Percentiles rank a stretch among this genome's conserved stretches.
These are phyloP conservation scores for Dichotomopilus funicola DNA, from an alignment of 2,329 filamentous ascomycete genomes.

Conservation along the genomic window DNA sequence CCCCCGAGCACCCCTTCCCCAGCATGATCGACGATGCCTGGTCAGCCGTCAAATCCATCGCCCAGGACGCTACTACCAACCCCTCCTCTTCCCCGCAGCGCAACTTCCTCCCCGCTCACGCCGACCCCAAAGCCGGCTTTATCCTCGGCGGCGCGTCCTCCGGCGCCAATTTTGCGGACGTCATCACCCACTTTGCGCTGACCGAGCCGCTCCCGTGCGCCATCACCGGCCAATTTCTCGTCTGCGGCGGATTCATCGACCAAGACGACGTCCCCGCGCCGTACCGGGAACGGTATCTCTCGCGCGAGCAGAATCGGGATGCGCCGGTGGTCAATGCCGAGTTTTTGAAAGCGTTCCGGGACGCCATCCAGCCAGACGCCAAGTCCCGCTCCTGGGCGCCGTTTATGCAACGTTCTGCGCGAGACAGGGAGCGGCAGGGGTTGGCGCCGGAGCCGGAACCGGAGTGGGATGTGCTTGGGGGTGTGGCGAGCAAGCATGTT, in stretches of 20 bases:
- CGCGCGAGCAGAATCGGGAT: conserved; percentile 36
- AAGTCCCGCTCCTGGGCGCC: conserved; percentile 2
- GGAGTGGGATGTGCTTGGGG: not conserved
- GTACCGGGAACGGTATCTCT: conserved; percentile 35
- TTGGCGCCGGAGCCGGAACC: not conserved
- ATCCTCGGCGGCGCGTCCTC: conserved; percentile 14
- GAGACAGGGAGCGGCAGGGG: not conserved
- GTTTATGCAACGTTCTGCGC: not conserved
- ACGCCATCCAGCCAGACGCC: not conserved
- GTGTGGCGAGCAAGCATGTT: not conserved
- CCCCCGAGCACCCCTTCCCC: conserved; percentile 9
- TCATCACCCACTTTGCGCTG: conserved; percentile 15
- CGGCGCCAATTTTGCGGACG: conserved; percentile 12
- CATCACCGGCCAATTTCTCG: not conserved
- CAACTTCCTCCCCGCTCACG: not conserved
- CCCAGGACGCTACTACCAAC: not conserved
- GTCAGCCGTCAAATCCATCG: conserved; percentile 2
- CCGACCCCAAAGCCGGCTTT: conserved; percentile 5
- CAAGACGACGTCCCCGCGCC: conserved; percentile 25
- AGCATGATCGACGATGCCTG: conserved; percentile 11
- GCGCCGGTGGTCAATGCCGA: conserved; percentile 29
- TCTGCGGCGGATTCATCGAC: conserved; percentile 4
- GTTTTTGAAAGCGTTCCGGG: conserved; percentile 16
- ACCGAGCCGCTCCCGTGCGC: conserved; percentile 14
- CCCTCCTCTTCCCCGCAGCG: not conserved